Evolutionary conservation across 805 yeast species (phyloP), one percentile per base, ranked within the genome.

Genomic region (Yamadazyma sp.): DNA sequence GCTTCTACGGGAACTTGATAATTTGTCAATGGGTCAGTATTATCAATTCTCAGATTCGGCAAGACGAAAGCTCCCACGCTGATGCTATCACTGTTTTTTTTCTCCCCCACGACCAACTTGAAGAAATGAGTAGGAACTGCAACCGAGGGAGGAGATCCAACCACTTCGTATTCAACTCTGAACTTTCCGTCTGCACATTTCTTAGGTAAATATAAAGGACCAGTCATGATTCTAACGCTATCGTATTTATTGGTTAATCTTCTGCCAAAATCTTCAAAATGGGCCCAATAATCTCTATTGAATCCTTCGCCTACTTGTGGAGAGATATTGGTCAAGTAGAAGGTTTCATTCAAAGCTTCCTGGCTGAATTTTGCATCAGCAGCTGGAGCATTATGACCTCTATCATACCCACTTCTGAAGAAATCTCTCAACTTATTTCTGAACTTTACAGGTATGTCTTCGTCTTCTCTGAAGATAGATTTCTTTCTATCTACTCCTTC

Each of bases 291-390:
- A 58, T 93, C 98, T 51, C 99, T 74, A 64, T 93, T 93, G 68
- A 93, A 93, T 0, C 99, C 99, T 4, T 84, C 95, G 3, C 99
- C 99, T 3, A 93, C 96, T 60, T 93, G 99, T 1, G 99, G 99
- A 6, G 95, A 78, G 73, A 93, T 91, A 61, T 93, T 93, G 5
- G 95, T 82, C 50, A 93, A 67, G 46, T 70, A 78, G 54, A 93
- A 93, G 0, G 99, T 93, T 59, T 91, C 95, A 61, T 93, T 83
- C 98, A 93, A 91, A 13, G 97, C 97, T 13, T 58, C 50, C 62
- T 93, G 99, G 21, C 80, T 78, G 64, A 79, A 93, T 57, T 87
- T 89, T 17, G 98, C 97, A 59, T 93, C 85, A 0, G 98, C 98
- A 4, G 99, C 99, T 3, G 99, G 97, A 0, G 96, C 97, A 52